Conservation (phyloP, 1,139 yeast species). For the Hyphopichia wangnamkhiaoensis region DNA sequence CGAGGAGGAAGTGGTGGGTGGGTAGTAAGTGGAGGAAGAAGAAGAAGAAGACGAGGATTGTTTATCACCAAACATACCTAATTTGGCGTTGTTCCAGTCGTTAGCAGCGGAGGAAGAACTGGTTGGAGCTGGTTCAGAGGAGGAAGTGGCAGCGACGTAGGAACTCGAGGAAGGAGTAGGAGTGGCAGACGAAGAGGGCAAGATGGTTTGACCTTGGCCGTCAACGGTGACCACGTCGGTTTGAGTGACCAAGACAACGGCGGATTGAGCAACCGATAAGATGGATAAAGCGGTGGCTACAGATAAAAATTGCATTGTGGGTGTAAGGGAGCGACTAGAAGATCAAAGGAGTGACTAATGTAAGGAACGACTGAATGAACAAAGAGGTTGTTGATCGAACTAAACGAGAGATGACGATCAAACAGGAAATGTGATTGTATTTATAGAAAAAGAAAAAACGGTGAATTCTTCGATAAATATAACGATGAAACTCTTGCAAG, state of each 20-base stretch:
- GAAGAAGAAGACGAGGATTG: conserved; percentile 3
- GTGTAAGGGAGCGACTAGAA: not conserved
- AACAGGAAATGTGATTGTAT: not conserved
- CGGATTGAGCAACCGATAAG: conserved; percentile 15
- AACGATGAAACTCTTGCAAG: too few relatives aligned
- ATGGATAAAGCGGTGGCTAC: conserved; percentile 15
- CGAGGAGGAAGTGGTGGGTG: conserved; percentile 6
- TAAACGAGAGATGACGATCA: not conserved
- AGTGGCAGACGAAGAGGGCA: conserved; percentile 4
- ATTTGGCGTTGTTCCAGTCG: not conserved
- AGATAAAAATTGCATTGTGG: conserved; percentile 17
- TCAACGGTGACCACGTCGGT: conserved; percentile 18
- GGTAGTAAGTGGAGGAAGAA: conserved; percentile 6
- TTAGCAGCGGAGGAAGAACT: conserved; percentile 5
- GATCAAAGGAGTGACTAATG: conserved; percentile 1
- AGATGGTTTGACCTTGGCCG: conserved; percentile 10
- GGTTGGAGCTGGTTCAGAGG: conserved; percentile 8
- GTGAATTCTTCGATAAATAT: too few relatives aligned
- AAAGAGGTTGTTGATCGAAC: not conserved
- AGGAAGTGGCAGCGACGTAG: conserved; percentile 7
- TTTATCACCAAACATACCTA: not conserved
- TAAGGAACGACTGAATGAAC: not conserved
- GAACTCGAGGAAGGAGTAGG: conserved; percentile 9
- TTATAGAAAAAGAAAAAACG: not conserved
- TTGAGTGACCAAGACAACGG: conserved; percentile 19